phyloP scores from a whole-genome alignment of 108 stramenopile genomes.

The Fistulifera pelliculosa region DNA sequence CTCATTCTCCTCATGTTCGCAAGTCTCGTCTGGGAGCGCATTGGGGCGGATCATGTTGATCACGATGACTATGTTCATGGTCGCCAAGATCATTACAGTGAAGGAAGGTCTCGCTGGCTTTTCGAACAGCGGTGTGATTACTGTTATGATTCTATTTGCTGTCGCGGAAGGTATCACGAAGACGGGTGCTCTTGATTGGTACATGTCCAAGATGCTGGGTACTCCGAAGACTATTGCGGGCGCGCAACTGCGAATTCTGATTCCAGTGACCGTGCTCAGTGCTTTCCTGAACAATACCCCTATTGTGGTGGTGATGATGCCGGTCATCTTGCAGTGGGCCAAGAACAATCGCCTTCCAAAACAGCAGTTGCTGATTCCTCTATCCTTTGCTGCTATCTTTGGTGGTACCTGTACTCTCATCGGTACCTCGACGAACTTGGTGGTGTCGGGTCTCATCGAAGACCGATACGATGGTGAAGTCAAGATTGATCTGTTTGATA shows the following conservation, averaged over 20 bases:
- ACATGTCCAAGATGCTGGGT: conserved; percentile 76
- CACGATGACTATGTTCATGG: conserved; percentile 64
- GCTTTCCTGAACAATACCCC: conserved; percentile 90
- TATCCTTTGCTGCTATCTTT: conserved; percentile 75
- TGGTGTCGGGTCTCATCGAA: conserved; percentile 55
- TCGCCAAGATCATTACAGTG: conserved; percentile 53
- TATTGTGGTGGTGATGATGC: conserved; percentile 82
- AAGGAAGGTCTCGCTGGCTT: conserved; percentile 69
- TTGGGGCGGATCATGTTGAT: conserved; percentile 71
- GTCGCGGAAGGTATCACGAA: conserved; percentile 71
- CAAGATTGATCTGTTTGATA: conserved; percentile 58
- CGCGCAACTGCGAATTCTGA: conserved; percentile 69
- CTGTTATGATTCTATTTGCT: conserved; percentile 75
- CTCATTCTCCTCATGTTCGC: conserved; percentile 60
- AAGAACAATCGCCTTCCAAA: conserved; percentile 37
- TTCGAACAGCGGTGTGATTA: conserved; percentile 69
- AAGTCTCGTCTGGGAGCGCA: conserved; percentile 43
- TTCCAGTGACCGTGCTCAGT: conserved; percentile 44
- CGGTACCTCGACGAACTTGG: conserved; percentile 83
- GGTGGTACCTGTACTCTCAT: conserved; percentile 87
- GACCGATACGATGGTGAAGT: conserved; percentile 39
- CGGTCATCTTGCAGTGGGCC: conserved; percentile 72
- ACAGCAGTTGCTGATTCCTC: conserved; percentile 75
- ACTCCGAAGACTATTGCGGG: conserved; percentile 36
- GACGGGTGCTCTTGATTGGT: conserved; percentile 83